Evolutionary conservation across 2,329 filamentous ascomycete genomes (phyloP), one percentile per base, ranked within the genome.

Genomic region (Aspergillus sp.): DNA sequence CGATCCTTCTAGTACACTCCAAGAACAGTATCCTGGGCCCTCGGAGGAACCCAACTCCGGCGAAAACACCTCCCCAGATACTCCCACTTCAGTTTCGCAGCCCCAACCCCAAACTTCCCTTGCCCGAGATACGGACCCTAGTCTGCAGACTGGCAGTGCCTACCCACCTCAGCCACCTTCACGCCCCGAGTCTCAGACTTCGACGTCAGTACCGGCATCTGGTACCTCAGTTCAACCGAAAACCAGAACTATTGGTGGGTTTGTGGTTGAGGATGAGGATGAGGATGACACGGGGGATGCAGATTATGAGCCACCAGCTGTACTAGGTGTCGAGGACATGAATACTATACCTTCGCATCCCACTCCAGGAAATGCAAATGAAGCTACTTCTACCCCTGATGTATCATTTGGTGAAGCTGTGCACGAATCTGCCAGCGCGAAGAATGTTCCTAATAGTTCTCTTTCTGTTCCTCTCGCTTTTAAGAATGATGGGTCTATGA

Each of bases 181-280:
- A 56, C 70, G 60, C 63, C 62, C 67, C 65, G 70, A 75, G 62
- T 71, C 74, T 61, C 68, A 68, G 64, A 63, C 64, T 53, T 70
- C 72, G 40, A 66, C 71, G 58, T 67, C 73, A 57, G 61, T 65
- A 54, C 64, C 67, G 62, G 60, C 65, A 42, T 51, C 67, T 54
- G 67, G 69, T 55, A 73, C 76, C 52, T 61, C 68, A 65, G 66
- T 64, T 56, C 71, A 72, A 53, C 66, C 69, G 64, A 79, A 80
- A 69, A 75, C 80, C 67, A 81, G 79, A 68, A 84, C 79, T 61
- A 81, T 82, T 68, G 83, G 83, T 71, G 84, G 84, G 65, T 86
- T 86, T 78, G 81, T 85, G 74, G 80, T 83, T 71, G 84, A 86
- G 74, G 83, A 85, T 71, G 83, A 85, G 70, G 81, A 82, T 72